A percentile compares a stretch with the other conserved stretches of the same genome.
These are phyloP conservation scores for Calendula officinalis DNA, from an alignment of 129 eudicot species.

Conservation along the genomic window DNA sequence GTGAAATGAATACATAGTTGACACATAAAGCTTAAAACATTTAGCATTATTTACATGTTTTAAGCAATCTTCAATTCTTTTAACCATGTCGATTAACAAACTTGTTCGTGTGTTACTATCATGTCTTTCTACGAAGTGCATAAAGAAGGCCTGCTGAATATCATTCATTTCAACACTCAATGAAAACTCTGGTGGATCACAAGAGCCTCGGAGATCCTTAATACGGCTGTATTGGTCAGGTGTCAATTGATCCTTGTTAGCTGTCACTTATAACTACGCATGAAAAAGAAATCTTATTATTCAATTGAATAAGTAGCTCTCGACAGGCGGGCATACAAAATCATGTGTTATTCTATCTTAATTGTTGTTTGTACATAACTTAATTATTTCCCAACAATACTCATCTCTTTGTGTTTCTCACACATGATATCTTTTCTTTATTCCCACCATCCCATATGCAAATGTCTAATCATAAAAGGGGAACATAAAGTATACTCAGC, in stretches of 20 bases:
- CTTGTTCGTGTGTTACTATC: slow-evolving; percentile 55
- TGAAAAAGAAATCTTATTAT: not conserved
- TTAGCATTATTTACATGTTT: slow-evolving; percentile 55
- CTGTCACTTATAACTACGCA: slow-evolving; percentile 61
- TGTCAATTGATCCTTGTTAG: slow-evolving; percentile 55
- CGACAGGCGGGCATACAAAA: not conserved
- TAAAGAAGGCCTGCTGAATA: slow-evolving; percentile 74
- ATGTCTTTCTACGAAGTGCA: slow-evolving; percentile 38
- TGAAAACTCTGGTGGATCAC: slow-evolving; percentile 93
- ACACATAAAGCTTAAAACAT: too few species aligned
- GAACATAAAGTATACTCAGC: not conserved
- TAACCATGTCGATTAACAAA: slow-evolving; percentile 62
- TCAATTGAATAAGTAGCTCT: not conserved
- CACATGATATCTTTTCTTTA: not conserved
- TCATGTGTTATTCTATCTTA: not conserved
- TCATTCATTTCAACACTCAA: slow-evolving; percentile 76
- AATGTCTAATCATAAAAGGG: not conserved
- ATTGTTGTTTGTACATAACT: not conserved
- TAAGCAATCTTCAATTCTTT: slow-evolving; percentile 64
- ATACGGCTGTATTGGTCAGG: slow-evolving; percentile 51
- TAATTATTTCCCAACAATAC: not conserved
- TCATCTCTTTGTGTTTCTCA: not conserved
- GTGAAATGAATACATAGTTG: too few species aligned
- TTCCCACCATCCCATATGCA: not conserved
- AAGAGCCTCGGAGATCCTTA: slow-evolving; percentile 52